These are phyloP conservation scores for Zoysia matrella DNA, from an alignment of 202 grass and related monocot species.

Conservation along the genomic window DNA sequence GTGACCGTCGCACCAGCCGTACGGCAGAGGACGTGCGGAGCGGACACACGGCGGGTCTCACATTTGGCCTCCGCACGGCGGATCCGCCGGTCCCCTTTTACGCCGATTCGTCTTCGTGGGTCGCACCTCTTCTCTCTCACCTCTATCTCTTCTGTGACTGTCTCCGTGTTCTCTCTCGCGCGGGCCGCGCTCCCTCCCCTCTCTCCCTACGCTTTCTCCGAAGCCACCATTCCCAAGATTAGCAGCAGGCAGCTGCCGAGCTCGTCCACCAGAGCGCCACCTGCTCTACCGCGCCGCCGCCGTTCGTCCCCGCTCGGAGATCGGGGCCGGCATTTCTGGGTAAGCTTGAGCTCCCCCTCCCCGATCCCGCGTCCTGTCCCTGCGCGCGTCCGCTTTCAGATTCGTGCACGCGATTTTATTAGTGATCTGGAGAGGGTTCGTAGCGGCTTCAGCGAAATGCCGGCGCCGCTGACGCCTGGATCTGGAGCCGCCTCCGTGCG, in stretches of 20 bases:
- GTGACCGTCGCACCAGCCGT: not conserved
- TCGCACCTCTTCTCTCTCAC: not conserved
- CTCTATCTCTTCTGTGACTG: not conserved
- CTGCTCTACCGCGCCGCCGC: not conserved
- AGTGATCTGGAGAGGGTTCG: not conserved
- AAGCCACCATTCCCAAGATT: conserved; percentile 43
- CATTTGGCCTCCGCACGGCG: no score
- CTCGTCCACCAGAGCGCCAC: not conserved
- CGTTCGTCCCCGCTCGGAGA: conserved; percentile 14
- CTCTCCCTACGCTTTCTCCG: not conserved
- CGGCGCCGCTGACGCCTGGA: conserved; percentile 32
- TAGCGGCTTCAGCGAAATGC: conserved; percentile 43
- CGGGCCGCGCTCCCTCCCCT: not conserved
- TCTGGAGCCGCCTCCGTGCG: conserved; percentile 30
- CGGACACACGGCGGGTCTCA: no score
- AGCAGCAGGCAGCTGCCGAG: conserved; percentile 4
- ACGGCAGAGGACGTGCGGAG: no score
- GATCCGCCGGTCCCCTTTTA: no score
- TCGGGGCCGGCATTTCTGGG: conserved; percentile 46
- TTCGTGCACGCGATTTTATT: not conserved
- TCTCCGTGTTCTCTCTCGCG: not conserved
- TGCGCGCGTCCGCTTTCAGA: not conserved
- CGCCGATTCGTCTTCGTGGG: no score
- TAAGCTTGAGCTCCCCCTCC: conserved; percentile 18
- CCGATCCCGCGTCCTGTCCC: conserved; percentile 11